A percentile compares a stretch with the other conserved stretches of the same genome.
These are phyloP conservation scores for Pseudogymnoascus destructans DNA, from an alignment of 2,329 filamentous ascomycete genomes.

Conservation along the genomic window DNA sequence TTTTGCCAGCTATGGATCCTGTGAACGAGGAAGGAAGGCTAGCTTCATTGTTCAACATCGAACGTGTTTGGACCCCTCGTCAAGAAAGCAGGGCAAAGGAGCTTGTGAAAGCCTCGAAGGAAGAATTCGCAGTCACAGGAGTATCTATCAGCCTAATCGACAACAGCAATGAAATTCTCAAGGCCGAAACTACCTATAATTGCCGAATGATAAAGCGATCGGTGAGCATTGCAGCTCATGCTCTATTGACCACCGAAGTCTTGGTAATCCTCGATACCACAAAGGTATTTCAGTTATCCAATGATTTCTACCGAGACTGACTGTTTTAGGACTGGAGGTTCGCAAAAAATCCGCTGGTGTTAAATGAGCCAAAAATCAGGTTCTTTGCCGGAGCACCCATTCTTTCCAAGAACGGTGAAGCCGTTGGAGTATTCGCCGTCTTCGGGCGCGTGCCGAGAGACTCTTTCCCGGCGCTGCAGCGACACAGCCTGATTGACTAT, in stretches of 20 bases:
- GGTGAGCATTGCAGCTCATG: slow-evolving; percentile 28
- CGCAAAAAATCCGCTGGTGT: slow-evolving; percentile 24
- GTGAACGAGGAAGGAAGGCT: slow-evolving; percentile 21
- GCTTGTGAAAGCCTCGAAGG: slow-evolving; percentile 20
- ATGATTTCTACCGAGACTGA: background rate
- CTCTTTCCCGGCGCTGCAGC: slow-evolving; percentile 19
- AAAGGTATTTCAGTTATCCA: slow-evolving; percentile 20
- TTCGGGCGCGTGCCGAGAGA: slow-evolving; percentile 21
- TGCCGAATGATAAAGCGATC: slow-evolving; percentile 19
- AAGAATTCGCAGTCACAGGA: slow-evolving; percentile 20
- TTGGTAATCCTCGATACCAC: slow-evolving; percentile 26
- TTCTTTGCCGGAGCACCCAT: slow-evolving; percentile 29
- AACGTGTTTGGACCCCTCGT: slow-evolving; percentile 18
- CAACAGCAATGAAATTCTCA: slow-evolving; percentile 24
- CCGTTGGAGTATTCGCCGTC: slow-evolving; percentile 25
- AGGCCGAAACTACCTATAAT: slow-evolving; percentile 24
- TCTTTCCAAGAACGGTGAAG: slow-evolving; percentile 21
- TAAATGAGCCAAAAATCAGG: slow-evolving; percentile 20
- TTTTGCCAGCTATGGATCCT: slow-evolving; percentile 23
- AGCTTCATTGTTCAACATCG: slow-evolving; percentile 16
- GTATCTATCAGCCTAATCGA: slow-evolving; percentile 28
- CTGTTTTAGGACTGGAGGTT: slow-evolving; percentile 28
- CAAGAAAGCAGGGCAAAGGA: slow-evolving; percentile 16
- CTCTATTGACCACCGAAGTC: slow-evolving; percentile 25
- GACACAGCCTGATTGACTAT: slow-evolving; percentile 24